phyloP scores from a whole-genome alignment of 352 stramenopile genomes.

The Pythium angustatum region DNA sequence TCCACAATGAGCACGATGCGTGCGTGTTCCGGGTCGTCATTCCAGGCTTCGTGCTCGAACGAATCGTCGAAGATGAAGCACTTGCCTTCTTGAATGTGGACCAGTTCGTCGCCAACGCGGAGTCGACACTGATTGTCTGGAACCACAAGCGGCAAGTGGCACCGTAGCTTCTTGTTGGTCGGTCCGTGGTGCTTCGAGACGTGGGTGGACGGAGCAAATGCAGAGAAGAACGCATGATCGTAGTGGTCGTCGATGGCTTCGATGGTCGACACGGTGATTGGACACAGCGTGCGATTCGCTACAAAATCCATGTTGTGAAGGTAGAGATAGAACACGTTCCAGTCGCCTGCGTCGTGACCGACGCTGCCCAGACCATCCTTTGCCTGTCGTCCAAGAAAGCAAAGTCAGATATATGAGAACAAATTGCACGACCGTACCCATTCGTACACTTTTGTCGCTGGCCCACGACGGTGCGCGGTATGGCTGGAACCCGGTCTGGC shows the following conservation, averaged over 20 bases:
- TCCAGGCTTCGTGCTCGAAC: slow-evolving; percentile 99
- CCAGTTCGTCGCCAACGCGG: slow-evolving; percentile 66
- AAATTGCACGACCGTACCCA: not conserved
- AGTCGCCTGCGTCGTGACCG: slow-evolving; percentile 80
- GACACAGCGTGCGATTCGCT: slow-evolving; percentile 67
- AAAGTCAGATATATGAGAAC: not conserved
- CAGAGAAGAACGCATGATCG: slow-evolving; percentile 88
- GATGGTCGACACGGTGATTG: slow-evolving; percentile 56
- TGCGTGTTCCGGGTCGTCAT: slow-evolving; percentile 77
- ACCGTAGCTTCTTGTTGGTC: slow-evolving; percentile 92
- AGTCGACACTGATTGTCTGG: slow-evolving; percentile 59
- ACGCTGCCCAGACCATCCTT: slow-evolving; percentile 73
- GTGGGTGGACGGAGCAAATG: slow-evolving; percentile 76
- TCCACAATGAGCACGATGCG: slow-evolving; percentile 94
- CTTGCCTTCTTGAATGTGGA: slow-evolving; percentile 84
- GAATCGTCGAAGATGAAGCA: slow-evolving; percentile 98
- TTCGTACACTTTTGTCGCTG: slow-evolving; percentile 45
- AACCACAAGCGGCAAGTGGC: slow-evolving; percentile 86
- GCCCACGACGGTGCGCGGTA: slow-evolving; percentile 78
- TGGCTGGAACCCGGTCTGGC: slow-evolving; percentile 60
- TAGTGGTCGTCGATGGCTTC: slow-evolving; percentile 67
- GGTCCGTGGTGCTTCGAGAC: slow-evolving; percentile 83
- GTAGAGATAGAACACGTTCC: slow-evolving; percentile 89
- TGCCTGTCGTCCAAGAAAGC: slow-evolving; percentile 33
- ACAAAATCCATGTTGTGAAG: slow-evolving; percentile 86